Evolutionary conservation across 2,329 filamentous ascomycete genomes (phyloP).

Genomic region (Drechslera avenae): DNA sequence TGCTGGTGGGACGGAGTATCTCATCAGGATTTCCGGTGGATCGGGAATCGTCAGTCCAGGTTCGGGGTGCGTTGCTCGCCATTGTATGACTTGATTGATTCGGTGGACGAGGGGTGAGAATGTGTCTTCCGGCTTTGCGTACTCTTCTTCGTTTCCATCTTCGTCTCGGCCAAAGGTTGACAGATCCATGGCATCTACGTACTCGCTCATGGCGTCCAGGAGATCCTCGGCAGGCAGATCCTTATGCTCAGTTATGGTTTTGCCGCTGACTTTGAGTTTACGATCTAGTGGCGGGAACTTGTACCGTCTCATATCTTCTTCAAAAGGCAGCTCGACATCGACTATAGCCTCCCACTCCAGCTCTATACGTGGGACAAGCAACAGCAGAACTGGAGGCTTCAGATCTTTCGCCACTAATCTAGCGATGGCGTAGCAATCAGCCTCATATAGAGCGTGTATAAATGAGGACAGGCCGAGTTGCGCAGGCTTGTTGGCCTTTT

Average conservation of each 20-base stretch:
- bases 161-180: conserved; percentile 73
- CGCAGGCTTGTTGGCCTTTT: conserved; percentile 79
- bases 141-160: conserved; percentile 68
- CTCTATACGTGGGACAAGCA: conserved; percentile 82
- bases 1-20: conserved; percentile 74
- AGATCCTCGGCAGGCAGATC: conserved; percentile 79
- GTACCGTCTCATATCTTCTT: conserved; percentile 89
- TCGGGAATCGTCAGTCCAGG: conserved; percentile 63
- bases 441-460: conserved; percentile 82
- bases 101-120: conserved; percentile 88
- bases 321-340: conserved; percentile 88
- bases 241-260: conserved; percentile 78
- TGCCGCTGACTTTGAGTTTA: conserved; percentile 85
- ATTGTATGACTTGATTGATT: conserved; percentile 82
- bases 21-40: conserved; percentile 59
- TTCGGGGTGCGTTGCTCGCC: conserved; percentile 78
- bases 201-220: conserved; percentile 81
- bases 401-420: conserved; percentile 83
- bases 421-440: conserved; percentile 84
- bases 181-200: conserved; percentile 92
- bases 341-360: conserved; percentile 81
- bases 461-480: conserved; percentile 85
- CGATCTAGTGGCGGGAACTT: conserved; percentile 88
- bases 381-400: conserved; percentile 74
- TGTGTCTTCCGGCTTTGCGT: conserved; percentile 77